A percentile compares a stretch with the other conserved stretches of the same genome.
Conservation (phyloP, 306 rosid species). For the Quercus rubra region DNA sequence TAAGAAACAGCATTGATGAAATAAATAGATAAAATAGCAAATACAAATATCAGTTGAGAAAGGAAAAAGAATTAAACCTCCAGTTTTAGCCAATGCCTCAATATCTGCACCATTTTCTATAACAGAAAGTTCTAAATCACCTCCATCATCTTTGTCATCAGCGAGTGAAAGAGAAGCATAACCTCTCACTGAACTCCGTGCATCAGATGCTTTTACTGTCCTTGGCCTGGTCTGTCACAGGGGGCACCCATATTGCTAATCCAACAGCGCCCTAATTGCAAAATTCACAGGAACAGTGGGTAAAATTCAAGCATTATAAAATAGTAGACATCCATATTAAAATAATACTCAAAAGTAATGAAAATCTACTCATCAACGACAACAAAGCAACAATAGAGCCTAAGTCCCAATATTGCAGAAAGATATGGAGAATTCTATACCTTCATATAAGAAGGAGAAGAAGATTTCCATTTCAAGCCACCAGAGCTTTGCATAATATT, state of each 20-base stretch:
- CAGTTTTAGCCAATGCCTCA: slow-evolving; percentile 56
- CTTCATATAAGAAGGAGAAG: neutral
- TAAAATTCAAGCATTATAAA: slow-evolving; percentile 1
- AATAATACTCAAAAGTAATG: neutral
- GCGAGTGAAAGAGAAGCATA: slow-evolving; percentile 56
- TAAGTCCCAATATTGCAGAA: neutral
- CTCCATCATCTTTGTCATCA: slow-evolving; percentile 51
- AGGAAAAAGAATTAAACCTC: slow-evolving; percentile 43
- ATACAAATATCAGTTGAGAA: slow-evolving; percentile 6
- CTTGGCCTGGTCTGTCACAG: slow-evolving; percentile 70
- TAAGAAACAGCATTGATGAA: slow-evolving; percentile 1
- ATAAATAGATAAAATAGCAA: neutral
- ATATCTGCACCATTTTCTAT: slow-evolving; percentile 40
- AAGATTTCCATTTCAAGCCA: slow-evolving; percentile 14
- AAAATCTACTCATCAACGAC: neutral
- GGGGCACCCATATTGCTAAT: slow-evolving; percentile 97
- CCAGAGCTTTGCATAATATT: neutral
- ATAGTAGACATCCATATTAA: neutral
- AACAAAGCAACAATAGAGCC: neutral
- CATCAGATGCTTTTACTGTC: slow-evolving; percentile 58
- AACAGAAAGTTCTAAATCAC: slow-evolving; percentile 58
- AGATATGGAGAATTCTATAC: neutral
- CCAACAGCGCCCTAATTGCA: slow-evolving; percentile 3
- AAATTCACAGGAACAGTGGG: slow-evolving; percentile 5
- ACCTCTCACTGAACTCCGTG: slow-evolving; percentile 52